These are phyloP conservation scores for Triticum monococcum DNA, from an alignment of 176 grass and related monocot genomes.

Conservation along the genomic window DNA sequence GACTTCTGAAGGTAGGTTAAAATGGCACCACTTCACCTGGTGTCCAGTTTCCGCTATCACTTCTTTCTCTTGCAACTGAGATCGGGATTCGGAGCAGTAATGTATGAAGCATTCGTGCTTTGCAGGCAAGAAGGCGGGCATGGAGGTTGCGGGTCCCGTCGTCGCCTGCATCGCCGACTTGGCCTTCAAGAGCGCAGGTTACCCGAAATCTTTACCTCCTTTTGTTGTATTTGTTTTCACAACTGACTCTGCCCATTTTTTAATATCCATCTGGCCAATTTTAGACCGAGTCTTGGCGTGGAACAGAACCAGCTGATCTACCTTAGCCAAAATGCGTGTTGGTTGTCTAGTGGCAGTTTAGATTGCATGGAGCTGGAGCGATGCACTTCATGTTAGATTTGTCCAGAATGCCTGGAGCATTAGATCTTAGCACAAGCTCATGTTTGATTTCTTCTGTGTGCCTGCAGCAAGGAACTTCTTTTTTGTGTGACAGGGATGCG, in stretches of 20 bases:
- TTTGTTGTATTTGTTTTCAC: neutral
- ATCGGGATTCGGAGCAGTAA: neutral
- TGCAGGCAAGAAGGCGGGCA: slow-evolving; percentile 62
- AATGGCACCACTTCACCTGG: neutral
- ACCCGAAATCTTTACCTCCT: neutral
- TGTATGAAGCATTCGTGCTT: neutral
- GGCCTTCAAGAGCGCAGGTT: slow-evolving; percentile 70
- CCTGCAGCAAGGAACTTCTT: neutral
- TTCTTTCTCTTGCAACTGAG: slow-evolving; percentile 6
- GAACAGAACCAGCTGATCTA: neutral
- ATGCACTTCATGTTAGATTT: neutral
- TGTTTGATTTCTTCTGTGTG: neutral
- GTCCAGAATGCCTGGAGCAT: neutral
- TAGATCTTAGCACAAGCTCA: neutral
- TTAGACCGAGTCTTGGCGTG: neutral
- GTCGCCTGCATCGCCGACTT: slow-evolving; percentile 78
- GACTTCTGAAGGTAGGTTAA: slow-evolving; percentile 55
- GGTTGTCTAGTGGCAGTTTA: neutral
- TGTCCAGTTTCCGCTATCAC: neutral
- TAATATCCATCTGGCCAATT: neutral
- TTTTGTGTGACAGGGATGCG: neutral
- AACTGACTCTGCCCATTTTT: neutral
- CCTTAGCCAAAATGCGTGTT: neutral
- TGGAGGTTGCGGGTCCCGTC: slow-evolving; percentile 68
- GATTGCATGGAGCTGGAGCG: neutral